These are phyloP conservation scores for Talaromyces albobiverticillius DNA, from an alignment of 2,329 filamentous ascomycete species.

Conservation along the genomic window DNA sequence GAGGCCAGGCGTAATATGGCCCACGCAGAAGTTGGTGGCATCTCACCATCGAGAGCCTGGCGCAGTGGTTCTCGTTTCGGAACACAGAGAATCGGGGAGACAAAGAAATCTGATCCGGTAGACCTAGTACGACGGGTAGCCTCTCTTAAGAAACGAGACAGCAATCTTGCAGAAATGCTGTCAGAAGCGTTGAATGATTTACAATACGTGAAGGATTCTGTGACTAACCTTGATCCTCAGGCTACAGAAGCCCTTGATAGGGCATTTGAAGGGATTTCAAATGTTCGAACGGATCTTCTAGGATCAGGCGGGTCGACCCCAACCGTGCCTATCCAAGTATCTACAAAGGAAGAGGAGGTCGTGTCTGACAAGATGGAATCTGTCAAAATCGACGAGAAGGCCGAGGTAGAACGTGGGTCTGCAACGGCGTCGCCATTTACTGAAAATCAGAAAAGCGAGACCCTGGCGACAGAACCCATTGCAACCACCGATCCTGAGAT, in stretches of 20 bases:
- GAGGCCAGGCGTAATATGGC: conserved; percentile 48
- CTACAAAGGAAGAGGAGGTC: conserved; percentile 3
- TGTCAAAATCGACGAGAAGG: conserved; percentile 2
- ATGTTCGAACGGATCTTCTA: conserved; percentile 43
- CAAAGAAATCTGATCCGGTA: conserved; percentile 17
- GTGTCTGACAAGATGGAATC: neutral
- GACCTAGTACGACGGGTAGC: conserved; percentile 32
- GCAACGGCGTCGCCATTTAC: neutral
- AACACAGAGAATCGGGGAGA: conserved; percentile 16
- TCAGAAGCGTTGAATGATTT: conserved; percentile 42
- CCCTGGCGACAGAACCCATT: neutral
- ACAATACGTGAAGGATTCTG: conserved; percentile 31
- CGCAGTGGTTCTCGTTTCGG: conserved; percentile 17
- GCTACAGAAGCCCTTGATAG: conserved; percentile 32
- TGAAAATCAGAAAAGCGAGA: neutral
- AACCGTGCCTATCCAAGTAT: conserved; percentile 32
- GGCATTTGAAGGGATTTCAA: conserved; percentile 40
- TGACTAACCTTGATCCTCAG: conserved; percentile 22
- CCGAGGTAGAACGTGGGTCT: neutral
- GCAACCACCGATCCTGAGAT: neutral
- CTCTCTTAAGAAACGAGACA: conserved; percentile 35
- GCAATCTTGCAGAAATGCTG: conserved; percentile 39
- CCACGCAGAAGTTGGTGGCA: conserved; percentile 33
- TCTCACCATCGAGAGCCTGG: conserved; percentile 24
- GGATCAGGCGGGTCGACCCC: neutral